These are phyloP conservation scores for Coniochaeta hoffmannii DNA, from an alignment of 2,329 filamentous ascomycete species.

Conservation along the genomic window DNA sequence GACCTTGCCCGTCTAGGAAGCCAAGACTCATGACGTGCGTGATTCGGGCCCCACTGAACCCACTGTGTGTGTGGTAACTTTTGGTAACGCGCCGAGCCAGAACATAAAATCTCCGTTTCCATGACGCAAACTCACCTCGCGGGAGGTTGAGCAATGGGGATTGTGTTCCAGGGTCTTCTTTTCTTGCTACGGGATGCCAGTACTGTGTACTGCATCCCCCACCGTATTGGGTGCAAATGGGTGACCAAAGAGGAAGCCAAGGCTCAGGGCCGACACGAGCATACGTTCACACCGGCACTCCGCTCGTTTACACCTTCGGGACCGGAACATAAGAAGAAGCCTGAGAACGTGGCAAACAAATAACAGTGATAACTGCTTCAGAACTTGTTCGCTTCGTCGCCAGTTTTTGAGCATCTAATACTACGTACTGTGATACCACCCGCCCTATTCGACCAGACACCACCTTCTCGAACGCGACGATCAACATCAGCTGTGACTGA, in stretches of 20 bases:
- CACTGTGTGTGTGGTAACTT: not conserved
- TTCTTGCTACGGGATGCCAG: not conserved
- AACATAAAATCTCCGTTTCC: too few relatives aligned
- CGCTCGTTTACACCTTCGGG: too few relatives aligned
- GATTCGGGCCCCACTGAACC: not conserved
- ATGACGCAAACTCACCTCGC: too few relatives aligned
- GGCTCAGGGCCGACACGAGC: not conserved
- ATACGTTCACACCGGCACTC: too few relatives aligned
- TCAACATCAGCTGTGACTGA: not conserved
- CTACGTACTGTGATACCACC: too few relatives aligned
- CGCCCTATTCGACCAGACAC: too few relatives aligned
- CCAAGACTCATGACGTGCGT: constrained; percentile 3
- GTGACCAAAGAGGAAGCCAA: not conserved
- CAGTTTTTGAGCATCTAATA: too few relatives aligned
- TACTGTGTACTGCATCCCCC: not conserved
- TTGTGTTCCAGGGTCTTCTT: too few relatives aligned
- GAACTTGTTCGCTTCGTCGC: too few relatives aligned
- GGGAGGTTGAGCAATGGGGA: too few relatives aligned
- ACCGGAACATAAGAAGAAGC: constrained; percentile 1
- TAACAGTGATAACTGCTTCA: too few relatives aligned
- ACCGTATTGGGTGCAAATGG: not conserved
- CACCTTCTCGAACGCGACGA: not conserved
- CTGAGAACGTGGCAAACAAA: too few relatives aligned
- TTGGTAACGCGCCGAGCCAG: not conserved
- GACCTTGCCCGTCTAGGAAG: constrained; percentile 4